Conservation (phyloP, 306 rosid genomes). For the Lathyrus tuberosus region DNA sequence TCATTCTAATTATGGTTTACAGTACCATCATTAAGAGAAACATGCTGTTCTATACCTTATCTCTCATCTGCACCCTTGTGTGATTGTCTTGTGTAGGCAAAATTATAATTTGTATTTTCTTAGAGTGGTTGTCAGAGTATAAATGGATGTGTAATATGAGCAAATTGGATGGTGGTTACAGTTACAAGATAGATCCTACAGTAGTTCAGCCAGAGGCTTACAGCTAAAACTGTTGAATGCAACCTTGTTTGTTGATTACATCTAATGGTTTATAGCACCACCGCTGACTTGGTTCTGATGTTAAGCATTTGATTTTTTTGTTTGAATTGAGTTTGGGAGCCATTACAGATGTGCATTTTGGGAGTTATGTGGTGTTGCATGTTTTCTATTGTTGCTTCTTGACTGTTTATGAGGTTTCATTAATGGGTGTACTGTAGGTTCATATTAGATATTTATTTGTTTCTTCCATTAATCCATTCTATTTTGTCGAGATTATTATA, state of each 20-base stretch:
- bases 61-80: not conserved
- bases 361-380: not conserved
- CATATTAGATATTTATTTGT: not conserved
- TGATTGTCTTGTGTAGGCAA: not conserved
- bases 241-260: not conserved
- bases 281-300: not conserved
- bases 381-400: not conserved
- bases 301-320: slow-evolving; percentile 8
- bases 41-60: not conserved
- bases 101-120: not conserved
- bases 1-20: not conserved
- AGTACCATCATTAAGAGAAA: not conserved
- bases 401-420: slow-evolving; percentile 11
- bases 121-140: not conserved
- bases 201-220: not conserved
- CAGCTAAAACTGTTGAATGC: not conserved
- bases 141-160: not conserved
- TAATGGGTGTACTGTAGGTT: not conserved
- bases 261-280: slow-evolving; percentile 11
- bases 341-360: not conserved
- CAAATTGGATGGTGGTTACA: not conserved
- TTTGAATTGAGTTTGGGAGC: not conserved
- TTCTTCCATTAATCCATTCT: not conserved
- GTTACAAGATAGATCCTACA: too few species aligned
- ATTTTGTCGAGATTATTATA: not conserved